Evolutionary conservation across 2,329 filamentous ascomycete genomes (phyloP).

Genomic region (Cyphellophora europaea): DNA sequence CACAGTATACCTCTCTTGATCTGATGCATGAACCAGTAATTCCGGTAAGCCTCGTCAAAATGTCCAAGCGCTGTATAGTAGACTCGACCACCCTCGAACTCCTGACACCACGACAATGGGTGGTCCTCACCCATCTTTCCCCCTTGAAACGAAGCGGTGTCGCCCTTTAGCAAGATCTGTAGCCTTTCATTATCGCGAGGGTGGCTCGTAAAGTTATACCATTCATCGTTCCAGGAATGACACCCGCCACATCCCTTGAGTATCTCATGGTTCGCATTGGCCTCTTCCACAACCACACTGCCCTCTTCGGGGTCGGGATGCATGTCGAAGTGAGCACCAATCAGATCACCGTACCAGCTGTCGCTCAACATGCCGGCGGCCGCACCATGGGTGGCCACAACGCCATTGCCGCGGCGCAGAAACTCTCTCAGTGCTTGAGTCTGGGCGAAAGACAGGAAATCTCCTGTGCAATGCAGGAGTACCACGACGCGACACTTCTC

Average conservation of each 20-base stretch:
- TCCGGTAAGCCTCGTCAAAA: neutral
- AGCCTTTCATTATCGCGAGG: neutral
- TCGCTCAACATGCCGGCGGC: neutral
- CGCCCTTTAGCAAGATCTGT: neutral
- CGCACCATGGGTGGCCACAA: neutral
- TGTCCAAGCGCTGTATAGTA: neutral
- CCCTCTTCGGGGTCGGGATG: neutral
- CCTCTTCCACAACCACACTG: neutral
- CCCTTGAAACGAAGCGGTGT: neutral
- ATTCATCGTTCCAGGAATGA: neutral
- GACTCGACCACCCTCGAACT: neutral
- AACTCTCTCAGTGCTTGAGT: neutral
- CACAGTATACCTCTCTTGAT: neutral
- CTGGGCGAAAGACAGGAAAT: neutral
- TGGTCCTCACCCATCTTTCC: constrained; percentile 1
- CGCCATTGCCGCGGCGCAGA: neutral
- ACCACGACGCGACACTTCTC: neutral
- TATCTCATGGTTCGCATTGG: neutral
- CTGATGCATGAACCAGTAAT: neutral
- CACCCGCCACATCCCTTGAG: neutral
- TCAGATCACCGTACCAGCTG: neutral
- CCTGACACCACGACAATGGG: neutral
- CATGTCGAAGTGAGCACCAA: neutral
- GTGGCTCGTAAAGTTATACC: neutral
- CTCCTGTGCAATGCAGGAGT: neutral